These are phyloP conservation scores for Gomphus bonarii DNA, from an alignment of 1,284 basidiomycete species.

Conservation along the genomic window DNA sequence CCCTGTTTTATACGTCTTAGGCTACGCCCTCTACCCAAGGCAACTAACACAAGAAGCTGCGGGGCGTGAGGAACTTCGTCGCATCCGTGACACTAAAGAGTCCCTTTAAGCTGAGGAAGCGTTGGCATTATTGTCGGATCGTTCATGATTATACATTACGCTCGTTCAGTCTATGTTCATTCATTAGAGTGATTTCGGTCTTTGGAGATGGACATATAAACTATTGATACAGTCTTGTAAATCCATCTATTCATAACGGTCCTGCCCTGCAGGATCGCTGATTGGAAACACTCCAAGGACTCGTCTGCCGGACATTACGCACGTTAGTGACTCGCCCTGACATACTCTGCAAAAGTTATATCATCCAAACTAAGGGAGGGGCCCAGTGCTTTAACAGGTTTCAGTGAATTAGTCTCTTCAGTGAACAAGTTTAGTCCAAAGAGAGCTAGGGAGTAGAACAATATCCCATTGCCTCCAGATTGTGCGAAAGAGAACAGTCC, in stretches of 20 bases:
- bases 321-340: background rate
- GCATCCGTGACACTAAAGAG: background rate
- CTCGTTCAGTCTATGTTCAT: background rate
- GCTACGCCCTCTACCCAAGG: conserved; percentile 32
- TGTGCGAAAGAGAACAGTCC: conserved; percentile 42
- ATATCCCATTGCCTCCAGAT: conserved; percentile 22
- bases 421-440: background rate
- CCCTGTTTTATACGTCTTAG: conserved; percentile 35
- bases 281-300: background rate
- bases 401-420: background rate
- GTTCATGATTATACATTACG: background rate
- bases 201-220: too few relatives aligned
- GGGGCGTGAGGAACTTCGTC: background rate
- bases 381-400: background rate
- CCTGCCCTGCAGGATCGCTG: background rate
- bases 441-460: background rate
- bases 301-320: background rate
- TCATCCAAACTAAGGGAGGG: background rate
- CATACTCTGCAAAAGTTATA: background rate
- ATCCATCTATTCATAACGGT: background rate
- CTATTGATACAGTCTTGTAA: too few relatives aligned
- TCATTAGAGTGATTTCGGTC: too few relatives aligned
- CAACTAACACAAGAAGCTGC: conserved; percentile 31
- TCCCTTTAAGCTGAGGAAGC: background rate
- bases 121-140: background rate